These are phyloP conservation scores for Marchantia polymorpha DNA, from an alignment of 225 moss, liverwort and hornwort genomes.

Conservation along the genomic window DNA sequence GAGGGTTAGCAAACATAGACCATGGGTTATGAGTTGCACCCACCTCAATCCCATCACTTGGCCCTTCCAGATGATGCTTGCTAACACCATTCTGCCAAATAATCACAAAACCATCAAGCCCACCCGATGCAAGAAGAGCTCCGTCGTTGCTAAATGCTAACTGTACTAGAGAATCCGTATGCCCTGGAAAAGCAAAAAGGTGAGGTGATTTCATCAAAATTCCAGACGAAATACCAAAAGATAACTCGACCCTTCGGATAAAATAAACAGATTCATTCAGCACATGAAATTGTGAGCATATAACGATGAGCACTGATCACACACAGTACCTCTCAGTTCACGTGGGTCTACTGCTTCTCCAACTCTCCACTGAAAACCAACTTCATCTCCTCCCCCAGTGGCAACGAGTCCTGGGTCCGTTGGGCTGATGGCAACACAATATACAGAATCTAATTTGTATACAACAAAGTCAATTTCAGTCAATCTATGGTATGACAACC, in stretches of 20 bases:
- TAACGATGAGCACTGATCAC: background rate
- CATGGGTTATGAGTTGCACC: slow-evolving; percentile 6
- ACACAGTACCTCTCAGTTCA: slow-evolving; percentile 58
- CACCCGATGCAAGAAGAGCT: slow-evolving; percentile 76
- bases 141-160: slow-evolving; percentile 85
- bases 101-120: slow-evolving; percentile 79
- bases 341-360: slow-evolving; percentile 73
- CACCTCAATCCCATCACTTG: slow-evolving; percentile 86
- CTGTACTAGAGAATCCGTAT: slow-evolving; percentile 67
- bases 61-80: slow-evolving; percentile 82
- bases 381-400: slow-evolving; percentile 87
- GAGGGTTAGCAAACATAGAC: no score
- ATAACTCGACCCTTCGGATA: background rate
- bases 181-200: slow-evolving; percentile 49
- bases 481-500: background rate
- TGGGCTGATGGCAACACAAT: slow-evolving; percentile 73
- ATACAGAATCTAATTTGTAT: slow-evolving; percentile 60
- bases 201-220: background rate
- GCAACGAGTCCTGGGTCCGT: slow-evolving; percentile 70
- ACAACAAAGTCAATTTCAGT: background rate
- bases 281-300: background rate
- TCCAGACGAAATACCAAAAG: background rate
- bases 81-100: slow-evolving; percentile 74
- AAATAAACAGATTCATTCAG: background rate
- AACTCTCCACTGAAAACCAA: slow-evolving; percentile 74